Conservation (phyloP, 1,139 yeast species). For the Yamadazyma kanchanaburiensis region DNA sequence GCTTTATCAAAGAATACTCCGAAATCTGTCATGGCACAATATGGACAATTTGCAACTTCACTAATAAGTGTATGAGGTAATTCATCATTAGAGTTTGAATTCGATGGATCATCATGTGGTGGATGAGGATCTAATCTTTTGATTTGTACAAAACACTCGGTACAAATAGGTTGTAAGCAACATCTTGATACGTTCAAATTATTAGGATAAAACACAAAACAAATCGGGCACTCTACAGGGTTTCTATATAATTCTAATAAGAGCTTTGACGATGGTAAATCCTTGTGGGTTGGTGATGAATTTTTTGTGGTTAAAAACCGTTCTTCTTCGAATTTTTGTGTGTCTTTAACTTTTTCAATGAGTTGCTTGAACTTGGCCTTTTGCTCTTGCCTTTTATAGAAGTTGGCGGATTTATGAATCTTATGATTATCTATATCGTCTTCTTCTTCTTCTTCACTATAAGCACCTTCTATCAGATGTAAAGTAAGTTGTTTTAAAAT, state of each 20-base stretch:
- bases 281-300: slow-evolving; percentile 6
- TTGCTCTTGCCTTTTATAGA: slow-evolving; percentile 52
- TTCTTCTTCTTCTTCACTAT: slow-evolving; percentile 53
- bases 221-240: slow-evolving; percentile 87
- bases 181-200: slow-evolving; percentile 82
- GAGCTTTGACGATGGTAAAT: slow-evolving; percentile 29
- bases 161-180: slow-evolving; percentile 89
- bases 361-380: slow-evolving; percentile 49
- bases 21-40: slow-evolving; percentile 84
- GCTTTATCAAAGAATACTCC: slow-evolving; percentile 80
- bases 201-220: slow-evolving; percentile 82
- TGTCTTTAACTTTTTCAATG: slow-evolving; percentile 41
- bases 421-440: slow-evolving; percentile 56
- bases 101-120: slow-evolving; percentile 62
- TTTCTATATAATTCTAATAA: slow-evolving; percentile 51
- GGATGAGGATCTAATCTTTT: slow-evolving; percentile 93
- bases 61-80: slow-evolving; percentile 67
- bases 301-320: slow-evolving; percentile 41
- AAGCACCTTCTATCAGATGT: slow-evolving; percentile 60
- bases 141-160: slow-evolving; percentile 96
- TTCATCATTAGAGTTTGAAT: slow-evolving; percentile 13
- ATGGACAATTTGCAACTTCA: slow-evolving; percentile 90
- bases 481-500: slow-evolving; percentile 53
- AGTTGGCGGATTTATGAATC: slow-evolving; percentile 50
- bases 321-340: slow-evolving; percentile 55